Evolutionary conservation across 176 grass and related monocot genomes (phyloP).

Genomic region (Eragrostis curvula): DNA sequence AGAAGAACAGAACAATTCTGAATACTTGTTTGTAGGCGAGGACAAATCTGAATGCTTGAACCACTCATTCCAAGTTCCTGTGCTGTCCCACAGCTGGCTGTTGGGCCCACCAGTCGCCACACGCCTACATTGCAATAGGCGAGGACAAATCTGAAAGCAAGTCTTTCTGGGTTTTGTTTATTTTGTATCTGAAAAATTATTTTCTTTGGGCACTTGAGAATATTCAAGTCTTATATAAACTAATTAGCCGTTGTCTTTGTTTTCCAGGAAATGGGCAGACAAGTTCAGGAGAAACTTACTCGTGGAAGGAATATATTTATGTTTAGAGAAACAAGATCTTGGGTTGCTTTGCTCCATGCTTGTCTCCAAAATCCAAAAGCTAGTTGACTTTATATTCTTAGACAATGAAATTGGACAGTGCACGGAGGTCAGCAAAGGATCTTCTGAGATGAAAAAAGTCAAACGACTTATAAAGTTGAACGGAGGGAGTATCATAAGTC

Average conservation of each 20-base stretch:
- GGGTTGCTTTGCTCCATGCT: constrained; percentile 53
- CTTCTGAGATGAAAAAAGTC: too few relatives aligned
- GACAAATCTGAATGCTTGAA: constrained; percentile 37
- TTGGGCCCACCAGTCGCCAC: constrained; percentile 26
- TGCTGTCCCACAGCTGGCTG: constrained; percentile 21
- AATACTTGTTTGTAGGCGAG: constrained; percentile 24
- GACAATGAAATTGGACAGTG: constrained; percentile 33
- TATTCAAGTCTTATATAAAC: constrained; percentile 49
- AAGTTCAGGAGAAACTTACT: constrained; percentile 67
- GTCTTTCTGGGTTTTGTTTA: constrained; percentile 11
- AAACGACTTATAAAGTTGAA: too few relatives aligned
- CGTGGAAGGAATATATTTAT: constrained; percentile 50
- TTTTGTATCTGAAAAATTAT: not conserved
- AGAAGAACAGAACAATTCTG: constrained; percentile 11
- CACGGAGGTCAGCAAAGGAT: constrained; percentile 33
- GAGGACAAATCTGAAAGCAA: too few relatives aligned
- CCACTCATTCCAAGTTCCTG: constrained; percentile 34
- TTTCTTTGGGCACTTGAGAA: constrained; percentile 37
- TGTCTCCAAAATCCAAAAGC: constrained; percentile 53
- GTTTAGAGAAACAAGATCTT: constrained; percentile 49
- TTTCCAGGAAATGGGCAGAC: constrained; percentile 62
- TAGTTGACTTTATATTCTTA: constrained; percentile 52
- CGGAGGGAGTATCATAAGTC: too few relatives aligned
- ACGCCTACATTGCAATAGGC: constrained; percentile 14
- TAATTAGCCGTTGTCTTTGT: constrained; percentile 39